Evolutionary conservation across 2,329 filamentous ascomycete genomes (phyloP), one percentile per base, ranked within the genome.

Genomic region (Fusarium sacchari): DNA sequence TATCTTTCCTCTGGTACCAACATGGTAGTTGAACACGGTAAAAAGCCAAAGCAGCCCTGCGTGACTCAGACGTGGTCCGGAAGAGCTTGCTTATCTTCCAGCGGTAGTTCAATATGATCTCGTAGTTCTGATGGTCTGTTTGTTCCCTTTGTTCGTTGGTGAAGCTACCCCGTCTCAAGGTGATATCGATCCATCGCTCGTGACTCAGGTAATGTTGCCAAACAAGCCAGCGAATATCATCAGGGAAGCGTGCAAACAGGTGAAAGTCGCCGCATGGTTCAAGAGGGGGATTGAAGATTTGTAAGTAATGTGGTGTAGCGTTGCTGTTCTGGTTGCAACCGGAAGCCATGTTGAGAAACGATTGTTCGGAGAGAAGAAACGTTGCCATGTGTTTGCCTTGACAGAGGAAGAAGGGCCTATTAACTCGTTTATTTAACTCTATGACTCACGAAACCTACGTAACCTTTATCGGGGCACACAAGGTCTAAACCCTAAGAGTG

Each of bases 11-110:
- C n/a, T 15, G 1, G n/a, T 52, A 24, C 37, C 39, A 24, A 8
- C 66, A 69, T 1, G 58, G 67, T 6, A 69, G 26, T 6, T 64
- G 40, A 14, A 70, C 59, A 0, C 59, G 37, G 12, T 64, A 70
- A 9, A 70, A 70, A 0, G 14, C 0, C 28, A 24, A n/a, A 8
- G 64, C 53, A 15, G 47, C 53, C 17, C 2, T 55, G 0, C 59
- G 46, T 28, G 64, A 69, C 7, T 70, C 67, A 0, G 44, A 15
- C 1, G 30, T 70, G 6, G 36, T 46, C 2, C 58, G 26, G 3
- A 69, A 69, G 0, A 69, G 59, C 8, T 63, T 68, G 30, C 56
- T 69, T 6, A 52, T 52, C 20, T 12, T 53, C 49, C 42, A 22
- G 3, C 5, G 34, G 1, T 3, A 4, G 8, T 17, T 4, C 17